phyloP scores from a whole-genome alignment of 2,329 filamentous ascomycete species.

The Cylindrodendrum hubeiense region DNA sequence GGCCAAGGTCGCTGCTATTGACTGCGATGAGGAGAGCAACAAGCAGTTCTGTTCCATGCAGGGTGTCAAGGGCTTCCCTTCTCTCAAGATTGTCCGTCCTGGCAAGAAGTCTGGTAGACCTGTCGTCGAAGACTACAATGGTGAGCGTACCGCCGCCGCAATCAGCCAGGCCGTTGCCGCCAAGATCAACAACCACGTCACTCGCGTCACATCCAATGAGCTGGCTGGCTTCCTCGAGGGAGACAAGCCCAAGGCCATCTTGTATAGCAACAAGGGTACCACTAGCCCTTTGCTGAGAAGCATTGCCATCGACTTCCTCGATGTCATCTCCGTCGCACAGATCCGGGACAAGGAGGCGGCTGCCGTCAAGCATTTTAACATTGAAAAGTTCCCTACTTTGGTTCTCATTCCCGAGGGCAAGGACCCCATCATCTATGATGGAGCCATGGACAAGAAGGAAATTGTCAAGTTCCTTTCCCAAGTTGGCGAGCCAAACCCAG shows the following conservation, averaged over 20 bases:
- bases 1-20: constrained; percentile 92
- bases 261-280: constrained; percentile 94
- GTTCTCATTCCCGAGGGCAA: constrained; percentile 80
- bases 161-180: constrained; percentile 89
- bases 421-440: constrained; percentile 79
- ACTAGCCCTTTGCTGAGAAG: constrained; percentile 86
- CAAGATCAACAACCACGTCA: constrained; percentile 93
- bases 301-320: constrained; percentile 91
- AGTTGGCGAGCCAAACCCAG: constrained; percentile 82
- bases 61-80: constrained; percentile 95
- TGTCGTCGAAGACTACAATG: constrained; percentile 90
- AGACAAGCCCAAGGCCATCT: constrained; percentile 82
- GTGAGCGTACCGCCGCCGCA: constrained; percentile 82
- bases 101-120: constrained; percentile 84
- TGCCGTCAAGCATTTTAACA: constrained; percentile 78
- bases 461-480: constrained; percentile 88
- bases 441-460: constrained; percentile 85
- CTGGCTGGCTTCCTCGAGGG: constrained; percentile 81
- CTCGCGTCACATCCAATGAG: constrained; percentile 82
- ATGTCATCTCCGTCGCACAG: constrained; percentile 83
- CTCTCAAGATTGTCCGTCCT: constrained; percentile 91
- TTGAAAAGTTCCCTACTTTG: constrained; percentile 83
- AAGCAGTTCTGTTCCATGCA: constrained; percentile 87
- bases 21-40: constrained; percentile 95
- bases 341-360: constrained; percentile 83